Percentiles rank a stretch among this genome's conserved stretches.
Evolutionary conservation across 768 basidiomycete genomes (phyloP).

Genomic region (Rhizopogon vesiculosus): DNA sequence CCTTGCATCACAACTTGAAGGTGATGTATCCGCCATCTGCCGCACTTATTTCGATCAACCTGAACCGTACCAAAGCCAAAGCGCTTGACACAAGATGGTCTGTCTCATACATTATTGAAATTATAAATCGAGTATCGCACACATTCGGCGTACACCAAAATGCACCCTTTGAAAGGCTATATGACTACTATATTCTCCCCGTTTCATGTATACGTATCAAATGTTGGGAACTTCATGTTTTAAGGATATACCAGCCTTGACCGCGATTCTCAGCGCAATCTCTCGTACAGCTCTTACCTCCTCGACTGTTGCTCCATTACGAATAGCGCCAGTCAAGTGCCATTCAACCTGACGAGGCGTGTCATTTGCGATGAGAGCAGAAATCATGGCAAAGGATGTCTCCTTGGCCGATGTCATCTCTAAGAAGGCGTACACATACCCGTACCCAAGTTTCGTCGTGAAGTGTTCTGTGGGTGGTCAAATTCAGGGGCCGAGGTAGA

Average conservation of each 20-base stretch:
- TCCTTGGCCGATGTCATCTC: slow-evolving; percentile 45
- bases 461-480: slow-evolving; percentile 42
- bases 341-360: slow-evolving; percentile 61
- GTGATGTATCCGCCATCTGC: too few relatives aligned
- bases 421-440: slow-evolving; percentile 46
- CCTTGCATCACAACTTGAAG: too few relatives aligned
- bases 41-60: too few relatives aligned
- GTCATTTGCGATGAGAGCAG: slow-evolving; percentile 57
- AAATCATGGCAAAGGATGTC: slow-evolving; percentile 56
- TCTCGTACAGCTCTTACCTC: slow-evolving; percentile 50
- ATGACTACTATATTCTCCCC: not conserved
- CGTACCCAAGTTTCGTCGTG: slow-evolving; percentile 51
- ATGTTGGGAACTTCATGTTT: slow-evolving; percentile 48
- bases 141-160: too few relatives aligned
- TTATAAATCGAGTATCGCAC: too few relatives aligned
- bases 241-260: slow-evolving; percentile 47
- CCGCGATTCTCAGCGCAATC: slow-evolving; percentile 49
- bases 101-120: too few relatives aligned
- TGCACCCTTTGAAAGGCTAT: too few relatives aligned
- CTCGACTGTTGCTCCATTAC: slow-evolving; percentile 49
- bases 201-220: not conserved
- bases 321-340: slow-evolving; percentile 55
- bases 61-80: too few relatives aligned
- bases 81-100: too few relatives aligned
- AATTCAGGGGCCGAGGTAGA: not conserved